These are phyloP conservation scores for Diaporthe citriasiana DNA, from an alignment of 2,329 filamentous ascomycete genomes.

Conservation along the genomic window DNA sequence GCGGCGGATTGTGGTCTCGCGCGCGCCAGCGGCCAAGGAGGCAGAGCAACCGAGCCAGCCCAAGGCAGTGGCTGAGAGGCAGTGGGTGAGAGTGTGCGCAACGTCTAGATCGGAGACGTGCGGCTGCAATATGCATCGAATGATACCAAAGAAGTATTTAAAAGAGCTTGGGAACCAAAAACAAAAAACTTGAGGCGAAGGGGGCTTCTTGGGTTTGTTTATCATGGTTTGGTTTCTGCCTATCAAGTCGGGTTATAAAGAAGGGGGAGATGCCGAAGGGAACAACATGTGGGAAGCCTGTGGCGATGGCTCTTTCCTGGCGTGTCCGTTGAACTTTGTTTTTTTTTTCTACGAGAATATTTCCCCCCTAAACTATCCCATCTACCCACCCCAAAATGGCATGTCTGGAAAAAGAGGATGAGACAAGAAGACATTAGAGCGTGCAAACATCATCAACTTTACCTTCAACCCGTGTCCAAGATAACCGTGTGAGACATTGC, in stretches of 20 bases:
- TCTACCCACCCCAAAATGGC: constrained; percentile 2
- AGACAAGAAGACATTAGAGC: constrained; percentile 34
- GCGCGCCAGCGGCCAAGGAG: not conserved
- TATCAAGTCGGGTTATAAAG: constrained; percentile 28
- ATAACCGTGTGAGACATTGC: not conserved
- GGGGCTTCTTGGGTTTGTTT: constrained; percentile 21
- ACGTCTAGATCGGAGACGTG: constrained; percentile 6
- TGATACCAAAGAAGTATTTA: constrained; percentile 41
- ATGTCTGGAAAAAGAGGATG: constrained; percentile 27
- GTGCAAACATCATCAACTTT: constrained; percentile 33
- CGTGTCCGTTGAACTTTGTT: constrained; percentile 4
- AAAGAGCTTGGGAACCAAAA: constrained; percentile 34
- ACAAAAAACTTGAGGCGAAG: constrained; percentile 39
- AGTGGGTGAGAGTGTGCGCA: not conserved
- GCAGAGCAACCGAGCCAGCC: not conserved
- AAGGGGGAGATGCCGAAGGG: constrained; percentile 1
- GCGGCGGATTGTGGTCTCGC: not conserved
- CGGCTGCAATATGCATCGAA: constrained; percentile 31
- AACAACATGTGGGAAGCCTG: not conserved
- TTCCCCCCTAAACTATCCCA: constrained; percentile 13
- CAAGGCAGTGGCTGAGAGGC: not conserved
- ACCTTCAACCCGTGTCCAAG: not conserved
- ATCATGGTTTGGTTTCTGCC: constrained; percentile 1
- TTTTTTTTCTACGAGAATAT: constrained; percentile 32
- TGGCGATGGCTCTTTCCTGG: constrained; percentile 20